Evolutionary conservation across 306 rosid genomes (phyloP).

Genomic region (Vigna mungo): DNA sequence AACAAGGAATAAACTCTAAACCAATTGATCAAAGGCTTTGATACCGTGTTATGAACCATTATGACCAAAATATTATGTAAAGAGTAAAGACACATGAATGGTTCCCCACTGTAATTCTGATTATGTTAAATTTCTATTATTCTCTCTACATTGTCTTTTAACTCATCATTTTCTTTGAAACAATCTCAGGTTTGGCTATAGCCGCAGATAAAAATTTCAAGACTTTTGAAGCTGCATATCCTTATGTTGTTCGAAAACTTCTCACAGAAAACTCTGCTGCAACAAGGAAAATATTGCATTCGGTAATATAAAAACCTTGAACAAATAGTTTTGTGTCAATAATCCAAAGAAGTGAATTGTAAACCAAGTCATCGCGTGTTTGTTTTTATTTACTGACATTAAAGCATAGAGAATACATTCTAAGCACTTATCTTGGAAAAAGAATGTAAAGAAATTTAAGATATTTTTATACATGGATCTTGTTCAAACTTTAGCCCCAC

Average conservation of each 20-base stretch:
- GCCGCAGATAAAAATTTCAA: conserved; percentile 80
- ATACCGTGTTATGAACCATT: neutral
- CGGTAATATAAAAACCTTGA: conserved; percentile 57
- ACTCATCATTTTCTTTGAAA: conserved; percentile 35
- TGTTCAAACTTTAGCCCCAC: neutral
- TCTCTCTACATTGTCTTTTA: conserved; percentile 24
- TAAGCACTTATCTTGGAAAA: conserved; percentile 5
- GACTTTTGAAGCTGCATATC: conserved; percentile 97
- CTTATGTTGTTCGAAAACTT: conserved; percentile 88
- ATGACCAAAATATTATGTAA: neutral
- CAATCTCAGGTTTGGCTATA: conserved; percentile 77
- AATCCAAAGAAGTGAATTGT: conserved; percentile 7
- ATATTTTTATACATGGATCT: neutral
- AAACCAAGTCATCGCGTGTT: conserved; percentile 5
- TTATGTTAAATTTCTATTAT: conserved; percentile 28
- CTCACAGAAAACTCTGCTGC: conserved; percentile 86
- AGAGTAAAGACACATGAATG: neutral
- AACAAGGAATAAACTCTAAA: neutral
- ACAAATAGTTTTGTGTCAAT: conserved; percentile 25
- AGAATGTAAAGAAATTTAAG: conserved; percentile 17
- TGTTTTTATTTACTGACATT: conserved; percentile 10
- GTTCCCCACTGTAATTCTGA: neutral
- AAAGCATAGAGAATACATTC: conserved; percentile 26
- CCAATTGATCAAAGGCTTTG: neutral
- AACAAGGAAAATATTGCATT: conserved; percentile 74